Evolutionary conservation across 1,284 basidiomycete genomes (phyloP).

Genomic region (Pyrrhoderma lamaoense): DNA sequence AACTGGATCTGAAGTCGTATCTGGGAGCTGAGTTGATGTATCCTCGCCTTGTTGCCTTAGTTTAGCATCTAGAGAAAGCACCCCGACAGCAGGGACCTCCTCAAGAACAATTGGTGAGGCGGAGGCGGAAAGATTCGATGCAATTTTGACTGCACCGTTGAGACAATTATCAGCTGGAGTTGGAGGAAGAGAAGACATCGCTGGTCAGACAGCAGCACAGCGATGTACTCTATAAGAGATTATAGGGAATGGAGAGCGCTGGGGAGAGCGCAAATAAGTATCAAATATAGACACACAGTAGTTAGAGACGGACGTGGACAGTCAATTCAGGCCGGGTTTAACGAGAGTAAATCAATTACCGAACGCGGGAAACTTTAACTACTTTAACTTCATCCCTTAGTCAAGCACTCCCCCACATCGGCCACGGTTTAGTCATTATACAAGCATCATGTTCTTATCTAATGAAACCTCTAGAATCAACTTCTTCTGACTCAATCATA

Average conservation of each 20-base stretch:
- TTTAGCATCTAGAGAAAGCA: background rate
- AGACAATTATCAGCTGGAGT: constrained; percentile 17
- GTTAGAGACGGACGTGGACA: background rate
- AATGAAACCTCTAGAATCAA: too few species aligned
- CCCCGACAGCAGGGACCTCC: constrained; percentile 15
- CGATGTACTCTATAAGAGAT: constrained; percentile 15
- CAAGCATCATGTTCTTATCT: too few species aligned
- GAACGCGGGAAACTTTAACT: background rate
- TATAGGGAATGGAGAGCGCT: constrained; percentile 10
- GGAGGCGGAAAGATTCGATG: background rate
- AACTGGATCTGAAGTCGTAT: background rate
- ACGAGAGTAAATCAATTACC: background rate
- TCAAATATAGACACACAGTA: background rate
- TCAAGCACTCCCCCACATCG: too few species aligned
- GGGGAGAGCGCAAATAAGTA: background rate
- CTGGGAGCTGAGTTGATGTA: background rate
- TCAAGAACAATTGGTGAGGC: background rate
- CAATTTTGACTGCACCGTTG: constrained; percentile 9
- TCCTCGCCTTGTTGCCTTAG: background rate
- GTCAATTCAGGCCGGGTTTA: background rate
- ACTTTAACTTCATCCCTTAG: background rate
- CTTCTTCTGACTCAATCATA: too few species aligned
- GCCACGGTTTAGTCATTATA: too few species aligned
- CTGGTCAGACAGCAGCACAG: constrained; percentile 21
- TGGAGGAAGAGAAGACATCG: constrained; percentile 17